Evolutionary conservation across 2,329 filamentous ascomycete genomes (phyloP), one percentile per base, ranked within the genome.

Genomic region (Zasmidium citrigriseum): DNA sequence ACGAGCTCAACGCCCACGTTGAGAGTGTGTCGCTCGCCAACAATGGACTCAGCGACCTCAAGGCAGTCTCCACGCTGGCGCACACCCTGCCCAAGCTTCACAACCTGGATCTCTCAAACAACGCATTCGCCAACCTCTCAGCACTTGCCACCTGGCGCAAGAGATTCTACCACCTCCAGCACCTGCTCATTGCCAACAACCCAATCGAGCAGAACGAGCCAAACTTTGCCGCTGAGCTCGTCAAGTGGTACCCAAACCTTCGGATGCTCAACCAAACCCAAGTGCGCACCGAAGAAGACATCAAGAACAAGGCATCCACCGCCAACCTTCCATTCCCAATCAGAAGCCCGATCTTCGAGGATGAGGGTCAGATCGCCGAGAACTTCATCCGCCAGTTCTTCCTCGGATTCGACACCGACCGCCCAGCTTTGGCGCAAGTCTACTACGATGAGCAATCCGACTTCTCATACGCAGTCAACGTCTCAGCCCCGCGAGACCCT

Each of bases 41-140:
- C 72, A 98, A 98, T 75, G 86, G 86, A 60, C 86, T 98, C 47
- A 79, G 85, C 52, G 87, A 89, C 62, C 84, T 96, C 38, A 73
- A 79, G 20, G 83, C 88, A 54, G 88, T 98, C 52, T 90, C 88
- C 52, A 82, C 86, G 1, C 82, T 98, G 1, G 86, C 91, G 10
- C 83, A 86, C 53, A 91, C 90, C 0, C 90, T 98, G 55, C 91
- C 93, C 0, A 89, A 93, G 61, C 80, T 98, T 59, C 88, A 91
- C 72, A 93, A 96, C 65, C 85, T 99, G 12, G 93, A 97, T 66
- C 83, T 98, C 23, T 95, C 91, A 55, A 85, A 88, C 70, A 98
- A 98, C 76, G 84, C 87, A 44, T 85, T 99, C 67, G 80, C 82
- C 58, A 85, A 84, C 52, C 75, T 91, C 52, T 84, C 86, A 57